Percentiles rank a stretch among this genome's conserved stretches.
Evolutionary conservation across 2,329 filamentous ascomycete species (phyloP).

Genomic region (Cryphonectria nitschkei): DNA sequence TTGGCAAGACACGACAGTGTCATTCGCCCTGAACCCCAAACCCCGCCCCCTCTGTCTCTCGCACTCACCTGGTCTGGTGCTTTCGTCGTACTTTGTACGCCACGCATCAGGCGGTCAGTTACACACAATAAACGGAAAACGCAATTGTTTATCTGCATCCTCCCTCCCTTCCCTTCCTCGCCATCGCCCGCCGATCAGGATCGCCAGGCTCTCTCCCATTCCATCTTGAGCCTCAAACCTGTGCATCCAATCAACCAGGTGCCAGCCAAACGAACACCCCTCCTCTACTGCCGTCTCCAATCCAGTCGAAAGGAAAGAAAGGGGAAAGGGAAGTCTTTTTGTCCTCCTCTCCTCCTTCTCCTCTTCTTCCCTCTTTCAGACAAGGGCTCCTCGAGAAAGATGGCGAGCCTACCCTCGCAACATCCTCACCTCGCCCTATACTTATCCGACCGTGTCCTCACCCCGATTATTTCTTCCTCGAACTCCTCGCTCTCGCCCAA

Average conservation of each 20-base stretch:
- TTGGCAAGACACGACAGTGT: not conserved
- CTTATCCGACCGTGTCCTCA: conserved; percentile 60
- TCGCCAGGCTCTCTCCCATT: not conserved
- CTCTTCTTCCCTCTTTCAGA: not conserved
- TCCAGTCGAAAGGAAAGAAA: not conserved
- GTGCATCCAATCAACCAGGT: not conserved
- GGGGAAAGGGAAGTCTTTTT: not conserved
- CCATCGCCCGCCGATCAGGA: not conserved
- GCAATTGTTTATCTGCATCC: not conserved
- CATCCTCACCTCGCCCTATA: conserved; percentile 58
- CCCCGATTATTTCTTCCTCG: conserved; percentile 60
- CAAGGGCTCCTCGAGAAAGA: conserved; percentile 29
- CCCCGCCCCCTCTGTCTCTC: not conserved
- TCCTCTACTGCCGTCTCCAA: not conserved
- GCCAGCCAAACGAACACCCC: not conserved
- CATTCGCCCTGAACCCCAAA: not conserved
- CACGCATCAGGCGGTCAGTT: not conserved
- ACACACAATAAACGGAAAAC: not conserved
- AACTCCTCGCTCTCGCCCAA: conserved; percentile 33
- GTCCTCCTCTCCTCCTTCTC: not conserved
- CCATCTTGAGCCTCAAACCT: not conserved
- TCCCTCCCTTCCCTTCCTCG: not conserved
- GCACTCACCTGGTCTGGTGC: not conserved
- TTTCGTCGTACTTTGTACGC: not conserved
- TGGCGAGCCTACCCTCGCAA: conserved; percentile 50